Conservation (phyloP, 768 basidiomycete genomes). For the Myochromella boudieri region DNA sequence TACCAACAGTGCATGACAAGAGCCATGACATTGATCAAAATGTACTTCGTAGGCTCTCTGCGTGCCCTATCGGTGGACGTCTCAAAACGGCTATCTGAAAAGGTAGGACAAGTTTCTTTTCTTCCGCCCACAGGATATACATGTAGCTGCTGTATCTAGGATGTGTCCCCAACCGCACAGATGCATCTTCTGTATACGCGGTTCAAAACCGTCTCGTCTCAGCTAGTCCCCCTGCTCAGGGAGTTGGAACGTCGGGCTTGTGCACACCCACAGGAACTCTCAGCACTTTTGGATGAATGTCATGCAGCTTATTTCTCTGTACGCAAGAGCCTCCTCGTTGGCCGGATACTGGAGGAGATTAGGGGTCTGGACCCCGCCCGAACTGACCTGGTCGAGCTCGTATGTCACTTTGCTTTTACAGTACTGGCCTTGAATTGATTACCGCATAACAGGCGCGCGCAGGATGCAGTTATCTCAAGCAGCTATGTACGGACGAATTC, state of each 20-base stretch:
- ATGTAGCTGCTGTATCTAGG: conserved; percentile 36
- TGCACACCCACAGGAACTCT: conserved; percentile 82
- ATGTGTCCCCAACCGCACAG: conserved; percentile 78
- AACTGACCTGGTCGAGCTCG: conserved; percentile 88
- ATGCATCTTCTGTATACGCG: conserved; percentile 88
- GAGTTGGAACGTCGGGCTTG: conserved; percentile 83
- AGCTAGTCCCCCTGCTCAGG: conserved; percentile 73
- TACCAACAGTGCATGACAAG: conserved; percentile 99
- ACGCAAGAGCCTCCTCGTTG: conserved; percentile 70
- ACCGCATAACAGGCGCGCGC: conserved; percentile 65
- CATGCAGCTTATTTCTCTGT: conserved; percentile 79
- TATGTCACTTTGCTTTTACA: conserved; percentile 29
- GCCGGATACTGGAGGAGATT: conserved; percentile 79
- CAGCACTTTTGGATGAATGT: conserved; percentile 81
- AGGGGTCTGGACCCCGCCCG: conserved; percentile 73
- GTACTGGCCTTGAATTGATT: not conserved
- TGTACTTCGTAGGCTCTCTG: conserved; percentile 90
- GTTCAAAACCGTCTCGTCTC: conserved; percentile 69
- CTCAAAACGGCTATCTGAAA: conserved; percentile 70
- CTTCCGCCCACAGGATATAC: not conserved
- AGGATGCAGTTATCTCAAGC: conserved; percentile 91
- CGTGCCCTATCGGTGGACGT: conserved; percentile 79
- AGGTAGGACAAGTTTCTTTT: conserved; percentile 39
- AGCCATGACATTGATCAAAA: conserved; percentile 97
- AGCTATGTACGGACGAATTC: conserved; percentile 90